A percentile compares a stretch with the other conserved stretches of the same genome.
These are phyloP conservation scores for Kluyveromyces nonfermentans DNA, from an alignment of 805 yeast species.

Conservation along the genomic window DNA sequence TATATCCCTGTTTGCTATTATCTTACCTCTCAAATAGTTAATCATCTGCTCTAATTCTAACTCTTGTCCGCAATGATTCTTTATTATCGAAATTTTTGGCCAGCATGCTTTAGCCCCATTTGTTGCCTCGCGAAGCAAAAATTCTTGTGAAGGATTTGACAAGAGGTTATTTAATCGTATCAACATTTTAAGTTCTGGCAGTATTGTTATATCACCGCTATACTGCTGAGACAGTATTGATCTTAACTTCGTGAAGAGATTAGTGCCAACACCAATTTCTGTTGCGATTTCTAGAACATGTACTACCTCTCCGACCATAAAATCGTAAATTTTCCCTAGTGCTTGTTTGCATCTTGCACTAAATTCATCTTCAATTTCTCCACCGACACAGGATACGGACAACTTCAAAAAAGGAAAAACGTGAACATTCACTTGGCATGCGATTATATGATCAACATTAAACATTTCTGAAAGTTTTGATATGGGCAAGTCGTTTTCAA, in stretches of 20 bases:
- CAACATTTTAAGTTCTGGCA: constrained; percentile 59
- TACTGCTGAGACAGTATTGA: constrained; percentile 79
- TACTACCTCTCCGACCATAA: constrained; percentile 58
- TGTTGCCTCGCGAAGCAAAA: constrained; percentile 49
- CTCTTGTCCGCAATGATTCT: constrained; percentile 86
- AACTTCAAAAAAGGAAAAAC: constrained; percentile 77
- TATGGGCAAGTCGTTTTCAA: constrained; percentile 88
- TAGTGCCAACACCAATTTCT: constrained; percentile 70
- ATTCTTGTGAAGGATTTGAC: constrained; percentile 74
- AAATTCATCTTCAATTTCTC: constrained; percentile 53
- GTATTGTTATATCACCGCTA: constrained; percentile 86
- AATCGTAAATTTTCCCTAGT: constrained; percentile 45
- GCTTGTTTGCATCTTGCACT: constrained; percentile 45
- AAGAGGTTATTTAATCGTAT: constrained; percentile 54
- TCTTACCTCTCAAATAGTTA: constrained; percentile 50
- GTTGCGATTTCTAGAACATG: constrained; percentile 66
- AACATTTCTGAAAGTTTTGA: constrained; percentile 91
- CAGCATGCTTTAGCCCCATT: constrained; percentile 90
- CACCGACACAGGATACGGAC: constrained; percentile 60
- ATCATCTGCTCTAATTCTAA: constrained; percentile 79
- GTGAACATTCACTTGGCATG: constrained; percentile 96
- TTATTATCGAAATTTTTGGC: constrained; percentile 80
- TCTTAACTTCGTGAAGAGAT: constrained; percentile 59
- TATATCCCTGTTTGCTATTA: constrained; percentile 34
- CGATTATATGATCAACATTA: constrained; percentile 93